Percentiles rank a stretch among this genome's conserved stretches.
phyloP scores from a whole-genome alignment of 2,329 filamentous ascomycete species.

The Berkeleyomyces rouxiae region DNA sequence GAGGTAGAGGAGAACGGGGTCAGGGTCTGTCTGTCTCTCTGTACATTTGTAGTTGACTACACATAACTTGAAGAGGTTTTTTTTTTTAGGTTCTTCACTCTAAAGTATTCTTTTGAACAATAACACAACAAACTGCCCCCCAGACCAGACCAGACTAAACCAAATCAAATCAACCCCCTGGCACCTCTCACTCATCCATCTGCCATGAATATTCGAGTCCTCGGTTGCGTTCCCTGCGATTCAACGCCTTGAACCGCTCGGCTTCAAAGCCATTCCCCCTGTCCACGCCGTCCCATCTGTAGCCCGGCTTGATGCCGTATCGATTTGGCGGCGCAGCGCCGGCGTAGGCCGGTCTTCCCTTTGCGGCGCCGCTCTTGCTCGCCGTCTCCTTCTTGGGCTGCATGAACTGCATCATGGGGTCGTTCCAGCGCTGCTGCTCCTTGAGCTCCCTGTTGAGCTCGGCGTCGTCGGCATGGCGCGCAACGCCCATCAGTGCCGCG shows the following conservation, averaged over 20 bases:
- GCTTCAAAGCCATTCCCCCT: conserved; percentile 84
- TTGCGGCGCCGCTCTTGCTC: conserved; percentile 19
- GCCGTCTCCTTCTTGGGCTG: conserved; percentile 28
- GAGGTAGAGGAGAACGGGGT: too few relatives aligned
- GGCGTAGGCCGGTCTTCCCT: conserved; percentile 50
- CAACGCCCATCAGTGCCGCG: conserved; percentile 66
- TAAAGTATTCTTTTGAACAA: too few relatives aligned
- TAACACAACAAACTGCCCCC: too few relatives aligned
- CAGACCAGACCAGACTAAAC: too few relatives aligned
- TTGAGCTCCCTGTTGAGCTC: conserved; percentile 74
- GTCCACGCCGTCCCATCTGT: conserved; percentile 95
- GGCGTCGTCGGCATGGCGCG: conserved; percentile 66
- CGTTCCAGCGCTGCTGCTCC: conserved; percentile 70
- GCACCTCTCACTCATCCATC: conserved; percentile 58
- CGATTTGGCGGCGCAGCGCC: conserved; percentile 76
- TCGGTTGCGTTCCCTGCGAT: conserved; percentile 57
- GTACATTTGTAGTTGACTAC: too few relatives aligned
- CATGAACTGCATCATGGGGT: conserved; percentile 76
- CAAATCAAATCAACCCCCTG: neutral
- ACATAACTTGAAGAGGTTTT: too few relatives aligned
- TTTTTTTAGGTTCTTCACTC: too few relatives aligned
- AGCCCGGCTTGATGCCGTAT: conserved; percentile 82
- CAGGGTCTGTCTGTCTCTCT: too few relatives aligned
- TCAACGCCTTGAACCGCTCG: conserved; percentile 79
- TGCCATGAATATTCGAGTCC: conserved; percentile 86